Conservation (phyloP, 495 filamentous ascomycete species). For the Annulohypoxylon stygium region DNA sequence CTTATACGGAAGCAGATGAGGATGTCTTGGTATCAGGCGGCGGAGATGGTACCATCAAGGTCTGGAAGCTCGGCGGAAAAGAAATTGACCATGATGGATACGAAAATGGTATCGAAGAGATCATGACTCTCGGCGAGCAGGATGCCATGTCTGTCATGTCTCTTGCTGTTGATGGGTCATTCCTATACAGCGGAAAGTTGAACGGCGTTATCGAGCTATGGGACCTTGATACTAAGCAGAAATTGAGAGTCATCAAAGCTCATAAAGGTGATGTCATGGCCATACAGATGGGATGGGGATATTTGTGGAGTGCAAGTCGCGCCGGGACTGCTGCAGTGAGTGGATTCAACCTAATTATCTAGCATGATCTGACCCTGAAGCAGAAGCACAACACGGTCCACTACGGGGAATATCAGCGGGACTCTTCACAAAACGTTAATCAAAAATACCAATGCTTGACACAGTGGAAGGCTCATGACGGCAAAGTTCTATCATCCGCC, state of each 20-base stretch:
- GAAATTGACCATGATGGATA: conserved; percentile 55
- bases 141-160: conserved; percentile 85
- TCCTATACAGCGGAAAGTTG: conserved; percentile 89
- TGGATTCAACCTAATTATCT: conserved; percentile 1
- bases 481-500: conserved; percentile 88
- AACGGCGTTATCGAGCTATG: conserved; percentile 96
- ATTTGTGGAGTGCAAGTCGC: conserved; percentile 85
- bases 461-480: conserved; percentile 87
- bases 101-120: conserved; percentile 67
- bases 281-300: conserved; percentile 83
- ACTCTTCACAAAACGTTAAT: conserved; percentile 76
- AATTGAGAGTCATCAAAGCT: conserved; percentile 83
- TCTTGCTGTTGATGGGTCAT: conserved; percentile 84
- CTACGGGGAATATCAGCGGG: conserved; percentile 63
- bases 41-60: conserved; percentile 91
- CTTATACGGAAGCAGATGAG: conserved; percentile 73
- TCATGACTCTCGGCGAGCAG: conserved; percentile 78
- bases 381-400: conserved; percentile 71
- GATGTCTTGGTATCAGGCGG: conserved; percentile 91
- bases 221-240: conserved; percentile 95
- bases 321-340: conserved; percentile 84
- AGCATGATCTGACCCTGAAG: conserved; percentile 24
- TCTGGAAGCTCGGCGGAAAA: conserved; percentile 79
- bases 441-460: conserved; percentile 87
- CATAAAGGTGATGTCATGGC: conserved; percentile 88